Conservation (phyloP, 2,329 filamentous ascomycete genomes). For the Zalaria sp. region DNA sequence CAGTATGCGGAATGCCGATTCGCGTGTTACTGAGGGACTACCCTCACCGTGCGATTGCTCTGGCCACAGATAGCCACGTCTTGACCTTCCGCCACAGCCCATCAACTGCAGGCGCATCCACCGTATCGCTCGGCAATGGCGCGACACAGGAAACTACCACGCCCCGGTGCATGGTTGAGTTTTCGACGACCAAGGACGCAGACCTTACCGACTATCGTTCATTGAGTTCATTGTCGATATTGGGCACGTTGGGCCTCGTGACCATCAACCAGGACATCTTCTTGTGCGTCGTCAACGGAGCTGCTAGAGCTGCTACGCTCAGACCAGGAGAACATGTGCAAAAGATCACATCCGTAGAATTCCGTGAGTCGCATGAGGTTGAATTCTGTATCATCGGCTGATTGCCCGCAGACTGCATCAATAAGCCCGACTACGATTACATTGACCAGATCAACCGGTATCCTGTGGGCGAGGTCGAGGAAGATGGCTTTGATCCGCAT, state of each 20-base stretch:
- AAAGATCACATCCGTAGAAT: conserved; percentile 74
- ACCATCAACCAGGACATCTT: conserved; percentile 76
- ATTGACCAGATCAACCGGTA: conserved; percentile 43
- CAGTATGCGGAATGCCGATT: conserved; percentile 39
- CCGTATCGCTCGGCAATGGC: conserved; percentile 19
- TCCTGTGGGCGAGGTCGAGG: conserved; percentile 36
- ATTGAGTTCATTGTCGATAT: conserved; percentile 58
- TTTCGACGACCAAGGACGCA: conserved; percentile 48
- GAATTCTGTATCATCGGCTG: no score
- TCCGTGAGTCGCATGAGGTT: conserved; percentile 34
- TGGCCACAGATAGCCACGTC: conserved; percentile 65
- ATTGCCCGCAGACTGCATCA: conserved; percentile 56
- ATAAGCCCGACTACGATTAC: conserved; percentile 72
- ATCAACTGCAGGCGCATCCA: conserved; percentile 42
- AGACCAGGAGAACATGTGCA: conserved; percentile 81
- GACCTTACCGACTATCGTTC: conserved; percentile 65
- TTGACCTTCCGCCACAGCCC: conserved; percentile 72
- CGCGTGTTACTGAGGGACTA: conserved; percentile 75
- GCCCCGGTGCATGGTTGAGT: conserved; percentile 77
- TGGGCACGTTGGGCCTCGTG: conserved; percentile 80
- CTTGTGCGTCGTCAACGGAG: conserved; percentile 73
- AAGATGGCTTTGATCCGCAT: conserved; percentile 37
- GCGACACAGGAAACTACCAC: conserved; percentile 22
- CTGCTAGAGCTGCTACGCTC: conserved; percentile 64
- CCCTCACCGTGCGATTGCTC: conserved; percentile 74